Percentiles rank a stretch among this genome's conserved stretches.
Evolutionary conservation across 2,329 filamentous ascomycete species (phyloP).

Genomic region (Calonectria ilicicola): DNA sequence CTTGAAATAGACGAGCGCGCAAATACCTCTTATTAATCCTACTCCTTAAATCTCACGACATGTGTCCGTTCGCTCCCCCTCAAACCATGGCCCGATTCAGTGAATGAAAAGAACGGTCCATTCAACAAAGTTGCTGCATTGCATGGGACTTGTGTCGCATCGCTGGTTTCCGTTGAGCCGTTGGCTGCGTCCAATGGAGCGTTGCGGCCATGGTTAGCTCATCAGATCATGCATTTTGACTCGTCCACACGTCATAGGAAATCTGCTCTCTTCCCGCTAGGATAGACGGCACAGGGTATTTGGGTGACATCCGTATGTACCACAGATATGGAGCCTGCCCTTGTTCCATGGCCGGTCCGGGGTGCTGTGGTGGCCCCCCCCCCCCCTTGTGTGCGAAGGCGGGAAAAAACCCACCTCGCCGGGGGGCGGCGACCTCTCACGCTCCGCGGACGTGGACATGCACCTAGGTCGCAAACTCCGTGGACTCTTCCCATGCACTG

Average conservation of each 20-base stretch:
- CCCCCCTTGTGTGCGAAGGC: neutral
- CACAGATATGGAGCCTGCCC: neutral
- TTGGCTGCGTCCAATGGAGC: conserved; percentile 10
- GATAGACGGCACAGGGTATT: neutral
- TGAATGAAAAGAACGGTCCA: neutral
- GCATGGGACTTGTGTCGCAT: conserved; percentile 17
- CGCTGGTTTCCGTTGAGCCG: conserved; percentile 23
- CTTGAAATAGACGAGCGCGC: conserved; percentile 20
- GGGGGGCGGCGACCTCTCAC: neutral
- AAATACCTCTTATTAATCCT: conserved; percentile 24
- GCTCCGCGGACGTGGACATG: conserved; percentile 17
- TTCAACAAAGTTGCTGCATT: conserved; percentile 14
- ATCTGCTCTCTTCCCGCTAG: conserved; percentile 7
- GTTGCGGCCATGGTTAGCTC: conserved; percentile 19
- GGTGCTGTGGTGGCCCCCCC: neutral
- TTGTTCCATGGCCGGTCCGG: neutral
- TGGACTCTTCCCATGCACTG: neutral
- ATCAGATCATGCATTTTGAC: conserved; percentile 34
- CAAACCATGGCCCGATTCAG: neutral
- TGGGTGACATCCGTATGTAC: neutral
- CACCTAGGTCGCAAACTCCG: conserved; percentile 6
- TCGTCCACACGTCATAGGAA: conserved; percentile 32
- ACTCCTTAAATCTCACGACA: conserved; percentile 6
- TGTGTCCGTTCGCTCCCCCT: neutral
- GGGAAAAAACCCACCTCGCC: conserved; percentile 1